A percentile compares a stretch with the other conserved stretches of the same genome.
Evolutionary conservation across 106 monocot species (phyloP).

Genomic region (Apostasia ramifera): DNA sequence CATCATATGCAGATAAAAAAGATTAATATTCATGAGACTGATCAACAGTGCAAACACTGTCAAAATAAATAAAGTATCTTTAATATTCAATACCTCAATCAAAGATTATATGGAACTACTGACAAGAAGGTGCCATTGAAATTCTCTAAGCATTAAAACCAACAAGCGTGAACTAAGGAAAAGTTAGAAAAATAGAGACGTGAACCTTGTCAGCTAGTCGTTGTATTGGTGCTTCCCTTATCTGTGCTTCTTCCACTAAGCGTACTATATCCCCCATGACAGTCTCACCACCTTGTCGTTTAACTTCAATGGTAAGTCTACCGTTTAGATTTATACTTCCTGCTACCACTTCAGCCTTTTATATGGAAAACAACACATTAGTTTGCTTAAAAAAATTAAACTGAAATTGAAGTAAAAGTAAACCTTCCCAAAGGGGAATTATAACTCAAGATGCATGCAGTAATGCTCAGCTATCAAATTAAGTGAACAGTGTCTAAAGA

Average conservation of each 20-base stretch:
- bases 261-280: constrained; percentile 94
- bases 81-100: too few species aligned
- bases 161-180: neutral
- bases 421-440: neutral
- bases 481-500: neutral
- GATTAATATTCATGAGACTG: too few species aligned
- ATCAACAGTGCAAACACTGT: too few species aligned
- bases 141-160: too few species aligned
- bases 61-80: too few species aligned
- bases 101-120: too few species aligned
- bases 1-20: too few species aligned
- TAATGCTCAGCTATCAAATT: too few species aligned
- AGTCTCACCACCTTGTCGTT: constrained; percentile 95
- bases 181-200: neutral
- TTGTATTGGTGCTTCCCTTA: constrained; percentile 94
- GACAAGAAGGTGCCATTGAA: too few species aligned
- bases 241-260: constrained; percentile 96
- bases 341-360: constrained; percentile 80
- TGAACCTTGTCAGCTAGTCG: constrained; percentile 89
- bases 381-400: neutral
- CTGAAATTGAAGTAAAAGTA: neutral
- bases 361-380: constrained; percentile 9
- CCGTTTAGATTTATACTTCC: constrained; percentile 98
- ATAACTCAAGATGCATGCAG: neutral
- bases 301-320: constrained; percentile 88